A percentile compares a stretch with the other conserved stretches of the same genome.
Evolutionary conservation across 1,284 basidiomycete species (phyloP).

Genomic region (Anthracocystis panici-leucophaei): DNA sequence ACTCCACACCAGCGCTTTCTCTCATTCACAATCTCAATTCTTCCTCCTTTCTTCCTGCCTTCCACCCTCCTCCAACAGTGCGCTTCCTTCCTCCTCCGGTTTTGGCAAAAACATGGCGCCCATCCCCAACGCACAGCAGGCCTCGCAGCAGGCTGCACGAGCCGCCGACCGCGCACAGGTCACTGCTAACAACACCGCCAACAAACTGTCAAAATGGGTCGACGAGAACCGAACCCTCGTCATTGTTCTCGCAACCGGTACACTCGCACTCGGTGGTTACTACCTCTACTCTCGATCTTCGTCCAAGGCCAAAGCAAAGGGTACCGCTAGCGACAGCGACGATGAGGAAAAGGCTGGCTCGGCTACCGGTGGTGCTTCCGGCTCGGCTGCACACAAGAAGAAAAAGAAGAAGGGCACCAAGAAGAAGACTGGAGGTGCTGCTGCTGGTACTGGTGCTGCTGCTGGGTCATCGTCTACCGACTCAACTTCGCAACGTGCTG

Average conservation of each 20-base stretch:
- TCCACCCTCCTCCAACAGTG: neutral
- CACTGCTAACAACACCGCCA: conserved; percentile 56
- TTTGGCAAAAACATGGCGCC: conserved; percentile 39
- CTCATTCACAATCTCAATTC: neutral
- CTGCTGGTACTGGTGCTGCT: conserved; percentile 7
- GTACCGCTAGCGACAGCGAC: conserved; percentile 35
- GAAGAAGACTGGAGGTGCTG: conserved; percentile 29
- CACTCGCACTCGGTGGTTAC: conserved; percentile 61
- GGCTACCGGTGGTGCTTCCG: conserved; percentile 25
- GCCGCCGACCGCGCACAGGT: conserved; percentile 49
- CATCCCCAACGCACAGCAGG: conserved; percentile 48
- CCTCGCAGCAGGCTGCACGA: conserved; percentile 50
- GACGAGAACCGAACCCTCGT: conserved; percentile 65
- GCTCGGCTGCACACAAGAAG: conserved; percentile 43
- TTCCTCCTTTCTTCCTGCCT: conserved; percentile 3
- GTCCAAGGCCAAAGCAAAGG: conserved; percentile 38
- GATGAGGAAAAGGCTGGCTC: conserved; percentile 52
- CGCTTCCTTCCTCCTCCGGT: neutral
- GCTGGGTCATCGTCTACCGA: conserved; percentile 27
- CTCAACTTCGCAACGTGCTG: conserved; percentile 30
- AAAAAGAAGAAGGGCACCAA: conserved; percentile 66
- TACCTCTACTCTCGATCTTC: conserved; percentile 56
- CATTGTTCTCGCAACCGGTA: conserved; percentile 60
- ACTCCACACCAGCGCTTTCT: conserved; percentile 10
- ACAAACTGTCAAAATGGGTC: conserved; percentile 61